Conservation (phyloP, 2,329 filamentous ascomycete species). For the Sporothrix euskadiensis region DNA sequence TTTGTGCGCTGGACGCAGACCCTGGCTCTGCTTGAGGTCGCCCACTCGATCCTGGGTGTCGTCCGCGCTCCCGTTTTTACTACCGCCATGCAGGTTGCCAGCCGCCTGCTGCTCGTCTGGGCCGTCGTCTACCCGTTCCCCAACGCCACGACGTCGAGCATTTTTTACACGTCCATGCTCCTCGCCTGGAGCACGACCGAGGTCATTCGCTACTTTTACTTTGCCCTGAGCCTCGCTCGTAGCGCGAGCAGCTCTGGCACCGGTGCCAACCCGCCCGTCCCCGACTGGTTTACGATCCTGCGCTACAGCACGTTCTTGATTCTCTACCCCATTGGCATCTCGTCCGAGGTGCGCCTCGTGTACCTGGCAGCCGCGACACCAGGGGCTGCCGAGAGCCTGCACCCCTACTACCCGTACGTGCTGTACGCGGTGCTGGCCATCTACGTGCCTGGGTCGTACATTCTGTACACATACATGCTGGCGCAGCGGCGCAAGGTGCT, state of each 20-base stretch:
- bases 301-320: slow-evolving; percentile 91
- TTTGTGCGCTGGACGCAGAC: slow-evolving; percentile 83
- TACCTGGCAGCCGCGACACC: slow-evolving; percentile 64
- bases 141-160: slow-evolving; percentile 55
- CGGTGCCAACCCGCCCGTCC: slow-evolving; percentile 32
- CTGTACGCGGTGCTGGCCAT: slow-evolving; percentile 32
- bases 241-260: slow-evolving; percentile 42
- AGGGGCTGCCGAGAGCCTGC: slow-evolving; percentile 51
- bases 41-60: slow-evolving; percentile 76
- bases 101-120: slow-evolving; percentile 87
- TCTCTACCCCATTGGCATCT: slow-evolving; percentile 88
- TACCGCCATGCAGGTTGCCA: slow-evolving; percentile 86
- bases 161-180: slow-evolving; percentile 75
- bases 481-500: slow-evolving; percentile 79
- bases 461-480: slow-evolving; percentile 95
- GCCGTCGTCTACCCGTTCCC: slow-evolving; percentile 75
- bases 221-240: slow-evolving; percentile 69
- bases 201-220: slow-evolving; percentile 90
- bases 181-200: slow-evolving; percentile 88
- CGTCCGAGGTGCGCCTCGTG: slow-evolving; percentile 81
- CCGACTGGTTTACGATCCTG: slow-evolving; percentile 68
- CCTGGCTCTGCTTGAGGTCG: slow-evolving; percentile 75
- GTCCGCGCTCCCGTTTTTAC: slow-evolving; percentile 84
- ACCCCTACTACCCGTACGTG: slow-evolving; percentile 53
- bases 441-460: slow-evolving; percentile 62